Evolutionary conservation across 2,329 filamentous ascomycete genomes (phyloP).

Genomic region (Coniochaeta sp.): DNA sequence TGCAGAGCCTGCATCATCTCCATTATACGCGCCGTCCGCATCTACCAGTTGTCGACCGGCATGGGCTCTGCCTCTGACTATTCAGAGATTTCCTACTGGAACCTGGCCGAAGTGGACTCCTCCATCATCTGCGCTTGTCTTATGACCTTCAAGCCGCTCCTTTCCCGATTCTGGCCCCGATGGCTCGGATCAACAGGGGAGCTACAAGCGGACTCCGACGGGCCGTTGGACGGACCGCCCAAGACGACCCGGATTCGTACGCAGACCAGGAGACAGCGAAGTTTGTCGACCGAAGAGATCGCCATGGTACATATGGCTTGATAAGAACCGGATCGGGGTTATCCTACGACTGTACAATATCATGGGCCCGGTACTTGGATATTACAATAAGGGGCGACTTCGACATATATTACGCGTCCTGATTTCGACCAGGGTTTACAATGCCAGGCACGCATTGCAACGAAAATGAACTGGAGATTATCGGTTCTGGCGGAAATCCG

Average conservation of each 20-base stretch:
- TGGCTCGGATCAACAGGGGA: neutral
- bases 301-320: neutral
- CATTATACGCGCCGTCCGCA: neutral
- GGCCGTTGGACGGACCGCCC: neutral
- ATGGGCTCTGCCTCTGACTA: neutral
- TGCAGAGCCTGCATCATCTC: constrained; percentile 1
- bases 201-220: neutral
- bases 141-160: neutral
- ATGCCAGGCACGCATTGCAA: neutral
- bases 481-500: neutral
- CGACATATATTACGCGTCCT: neutral
- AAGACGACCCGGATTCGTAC: neutral
- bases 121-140: neutral
- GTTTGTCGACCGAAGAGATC: neutral
- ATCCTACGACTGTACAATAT: neutral
- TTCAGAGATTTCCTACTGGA: neutral
- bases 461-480: neutral
- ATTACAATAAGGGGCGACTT: neutral
- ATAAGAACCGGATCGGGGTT: neutral
- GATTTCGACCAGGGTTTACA: too few species aligned
- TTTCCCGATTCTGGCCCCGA: neutral
- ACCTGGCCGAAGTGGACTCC: neutral
- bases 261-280: neutral
- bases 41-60: neutral
- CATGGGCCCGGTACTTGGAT: neutral